These are phyloP conservation scores for Sicyos edulis DNA, from an alignment of 306 rosid genomes.

Conservation along the genomic window DNA sequence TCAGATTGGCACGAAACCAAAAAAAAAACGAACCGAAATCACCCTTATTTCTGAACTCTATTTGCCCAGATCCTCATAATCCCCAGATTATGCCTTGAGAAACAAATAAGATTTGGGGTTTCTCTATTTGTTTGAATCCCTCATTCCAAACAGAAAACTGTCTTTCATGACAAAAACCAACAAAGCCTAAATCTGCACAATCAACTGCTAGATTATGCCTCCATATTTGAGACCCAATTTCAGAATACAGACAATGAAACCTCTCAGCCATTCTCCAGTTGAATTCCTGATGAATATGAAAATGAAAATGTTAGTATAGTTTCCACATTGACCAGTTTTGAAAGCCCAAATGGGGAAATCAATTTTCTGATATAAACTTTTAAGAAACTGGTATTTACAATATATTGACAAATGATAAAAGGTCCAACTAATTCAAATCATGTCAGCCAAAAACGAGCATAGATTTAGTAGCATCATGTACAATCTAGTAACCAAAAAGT, in stretches of 20 bases:
- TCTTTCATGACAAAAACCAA: not conserved
- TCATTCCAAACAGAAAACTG: not conserved
- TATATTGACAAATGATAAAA: not conserved
- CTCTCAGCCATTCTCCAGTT: not conserved
- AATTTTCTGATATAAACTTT: not conserved
- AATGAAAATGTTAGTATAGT: not conserved
- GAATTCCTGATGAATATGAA: not conserved
- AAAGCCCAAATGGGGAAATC: not conserved
- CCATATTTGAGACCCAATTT: not conserved
- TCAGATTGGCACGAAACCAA: too few relatives aligned
- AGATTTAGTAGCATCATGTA: too few relatives aligned
- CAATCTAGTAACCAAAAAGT: too few relatives aligned
- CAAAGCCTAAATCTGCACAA: conserved; percentile 2
- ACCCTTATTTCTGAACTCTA: not conserved
- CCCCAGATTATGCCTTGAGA: not conserved
- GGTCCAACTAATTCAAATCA: not conserved
- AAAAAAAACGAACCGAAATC: too few relatives aligned
- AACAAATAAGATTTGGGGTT: not conserved
- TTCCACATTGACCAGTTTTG: not conserved
- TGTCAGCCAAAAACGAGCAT: too few relatives aligned
- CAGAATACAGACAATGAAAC: not conserved
- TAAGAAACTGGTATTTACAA: not conserved
- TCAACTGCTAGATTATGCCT: not conserved
- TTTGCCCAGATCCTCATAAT: not conserved
- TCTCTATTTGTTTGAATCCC: not conserved